Evolutionary conservation across 768 basidiomycete genomes (phyloP).

Genomic region (Lyophyllum atratum): DNA sequence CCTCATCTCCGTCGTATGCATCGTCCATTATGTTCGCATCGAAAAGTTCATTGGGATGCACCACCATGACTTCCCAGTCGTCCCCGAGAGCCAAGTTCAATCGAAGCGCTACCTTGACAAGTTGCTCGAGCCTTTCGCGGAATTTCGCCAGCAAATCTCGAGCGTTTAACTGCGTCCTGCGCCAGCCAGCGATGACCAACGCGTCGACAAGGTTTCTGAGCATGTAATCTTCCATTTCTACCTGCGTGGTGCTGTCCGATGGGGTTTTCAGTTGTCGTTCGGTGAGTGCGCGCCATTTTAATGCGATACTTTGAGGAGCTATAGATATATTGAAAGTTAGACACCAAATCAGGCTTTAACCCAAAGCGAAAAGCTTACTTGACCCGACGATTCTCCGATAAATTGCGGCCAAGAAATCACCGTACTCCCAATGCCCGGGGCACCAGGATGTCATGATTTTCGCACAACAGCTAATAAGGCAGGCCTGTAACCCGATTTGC

Average conservation of each 20-base stretch:
- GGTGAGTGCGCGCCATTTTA: slow-evolving; percentile 29
- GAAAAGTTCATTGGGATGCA: slow-evolving; percentile 28
- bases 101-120: slow-evolving; percentile 31
- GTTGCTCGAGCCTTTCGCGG: slow-evolving; percentile 16
- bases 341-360: no score
- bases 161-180: slow-evolving; percentile 2
- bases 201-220: slow-evolving; percentile 19
- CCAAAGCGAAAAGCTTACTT: slow-evolving; percentile 24
- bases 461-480: slow-evolving; percentile 37
- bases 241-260: slow-evolving; percentile 19
- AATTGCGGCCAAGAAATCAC: slow-evolving; percentile 36
- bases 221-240: slow-evolving; percentile 15
- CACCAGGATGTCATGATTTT: slow-evolving; percentile 45
- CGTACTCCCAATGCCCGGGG: slow-evolving; percentile 43
- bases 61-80: slow-evolving; percentile 26
- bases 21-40: slow-evolving; percentile 31
- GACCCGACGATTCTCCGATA: slow-evolving; percentile 37
- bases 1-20: slow-evolving; percentile 22
- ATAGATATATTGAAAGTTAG: slow-evolving; percentile 19
- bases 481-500: slow-evolving; percentile 42
- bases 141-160: slow-evolving; percentile 8
- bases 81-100: slow-evolving; percentile 29
- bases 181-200: slow-evolving; percentile 31
- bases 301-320: slow-evolving; percentile 16
- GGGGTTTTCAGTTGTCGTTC: slow-evolving; percentile 21